These are phyloP conservation scores for Hordeum pubiflorum DNA, from an alignment of 202 grass and related monocot species.

Conservation along the genomic window DNA sequence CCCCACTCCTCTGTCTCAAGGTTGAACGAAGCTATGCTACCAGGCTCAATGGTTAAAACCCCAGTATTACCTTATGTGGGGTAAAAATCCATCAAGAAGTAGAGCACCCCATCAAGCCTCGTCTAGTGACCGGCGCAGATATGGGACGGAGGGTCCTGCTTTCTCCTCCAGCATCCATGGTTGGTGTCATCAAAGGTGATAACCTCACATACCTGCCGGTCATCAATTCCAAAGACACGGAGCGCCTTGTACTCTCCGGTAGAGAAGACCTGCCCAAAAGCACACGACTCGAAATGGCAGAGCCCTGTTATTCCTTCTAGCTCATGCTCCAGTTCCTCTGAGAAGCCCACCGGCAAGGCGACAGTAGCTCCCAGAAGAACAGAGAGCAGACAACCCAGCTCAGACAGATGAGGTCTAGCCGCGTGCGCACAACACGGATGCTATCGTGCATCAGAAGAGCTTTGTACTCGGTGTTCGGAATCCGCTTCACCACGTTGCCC, in stretches of 20 bases:
- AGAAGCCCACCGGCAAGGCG: neutral
- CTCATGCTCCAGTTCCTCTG: neutral
- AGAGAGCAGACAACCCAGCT: neutral
- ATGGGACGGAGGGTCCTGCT: neutral
- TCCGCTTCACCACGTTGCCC: neutral
- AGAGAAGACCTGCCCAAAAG: neutral
- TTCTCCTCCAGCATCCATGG: neutral
- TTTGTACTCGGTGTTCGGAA: neutral
- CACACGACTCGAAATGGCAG: neutral
- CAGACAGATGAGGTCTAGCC: neutral
- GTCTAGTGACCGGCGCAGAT: neutral
- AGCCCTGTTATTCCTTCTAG: too few species aligned
- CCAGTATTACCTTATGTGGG: neutral
- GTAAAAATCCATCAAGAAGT: neutral
- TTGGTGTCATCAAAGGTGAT: neutral
- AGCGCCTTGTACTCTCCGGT: neutral
- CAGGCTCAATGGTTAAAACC: neutral
- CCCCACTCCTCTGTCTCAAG: neutral
- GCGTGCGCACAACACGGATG: neutral
- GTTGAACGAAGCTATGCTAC: neutral
- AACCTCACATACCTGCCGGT: neutral
- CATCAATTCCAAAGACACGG: neutral
- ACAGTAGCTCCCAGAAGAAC: neutral
- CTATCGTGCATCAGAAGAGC: too few species aligned
- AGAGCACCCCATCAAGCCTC: neutral